phyloP scores from a whole-genome alignment of 257 asterid genomes.

The Nyctanthes arbortristis region DNA sequence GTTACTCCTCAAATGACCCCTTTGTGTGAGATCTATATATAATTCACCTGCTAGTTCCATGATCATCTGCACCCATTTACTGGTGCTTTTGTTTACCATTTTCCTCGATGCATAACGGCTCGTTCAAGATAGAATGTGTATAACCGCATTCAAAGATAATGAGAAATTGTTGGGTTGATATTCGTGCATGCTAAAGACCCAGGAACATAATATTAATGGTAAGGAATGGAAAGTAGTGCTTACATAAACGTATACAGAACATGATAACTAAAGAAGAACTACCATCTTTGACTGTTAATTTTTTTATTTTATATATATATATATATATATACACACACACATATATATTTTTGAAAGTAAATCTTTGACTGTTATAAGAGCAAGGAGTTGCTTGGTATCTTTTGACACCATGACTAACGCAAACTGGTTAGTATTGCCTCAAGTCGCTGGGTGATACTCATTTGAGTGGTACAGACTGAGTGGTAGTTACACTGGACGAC shows the following conservation, averaged over 20 bases:
- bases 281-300: neutral
- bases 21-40: neutral
- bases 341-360: too few relatives aligned
- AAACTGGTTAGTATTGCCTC: neutral
- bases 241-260: neutral
- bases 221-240: neutral
- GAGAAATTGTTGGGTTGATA: neutral
- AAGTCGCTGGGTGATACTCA: neutral
- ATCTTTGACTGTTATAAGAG: neutral
- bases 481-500: neutral
- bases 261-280: neutral
- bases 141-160: neutral
- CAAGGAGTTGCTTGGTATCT: neutral
- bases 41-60: neutral
- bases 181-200: neutral
- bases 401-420: neutral
- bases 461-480: neutral
- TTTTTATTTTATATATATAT: too few relatives aligned
- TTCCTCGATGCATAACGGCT: neutral
- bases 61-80: neutral
- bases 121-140: neutral
- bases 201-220: neutral
- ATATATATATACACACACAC: too few relatives aligned
- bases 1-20: neutral
- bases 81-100: neutral